Percentiles rank a stretch among this genome's conserved stretches.
phyloP scores from a whole-genome alignment of 371 early-diverging fungal species.

The Circinella umbellata region DNA sequence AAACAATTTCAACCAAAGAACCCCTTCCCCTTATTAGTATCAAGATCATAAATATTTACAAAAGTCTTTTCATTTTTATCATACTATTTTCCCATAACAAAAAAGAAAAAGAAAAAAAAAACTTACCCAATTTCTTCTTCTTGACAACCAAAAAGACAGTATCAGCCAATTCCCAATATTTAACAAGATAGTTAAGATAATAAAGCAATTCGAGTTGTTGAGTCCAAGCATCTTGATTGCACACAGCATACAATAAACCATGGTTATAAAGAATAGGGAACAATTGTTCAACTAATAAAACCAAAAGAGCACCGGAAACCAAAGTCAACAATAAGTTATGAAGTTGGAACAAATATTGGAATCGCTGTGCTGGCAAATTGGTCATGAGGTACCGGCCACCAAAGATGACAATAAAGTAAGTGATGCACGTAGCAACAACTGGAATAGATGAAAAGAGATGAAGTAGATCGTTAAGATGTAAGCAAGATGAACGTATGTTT shows the following conservation, averaged over 20 bases:
- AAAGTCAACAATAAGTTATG: constrained; percentile 79
- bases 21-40: background rate
- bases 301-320: constrained; percentile 64
- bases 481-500: too few species aligned
- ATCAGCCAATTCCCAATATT: constrained; percentile 78
- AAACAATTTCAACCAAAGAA: background rate
- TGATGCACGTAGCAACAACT: constrained; percentile 56
- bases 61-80: background rate
- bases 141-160: constrained; percentile 39
- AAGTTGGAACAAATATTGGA: constrained; percentile 67
- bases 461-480: background rate
- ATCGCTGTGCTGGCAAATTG: constrained; percentile 59
- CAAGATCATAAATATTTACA: background rate
- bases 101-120: too few species aligned
- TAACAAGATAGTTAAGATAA: constrained; percentile 85
- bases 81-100: too few species aligned
- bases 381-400: constrained; percentile 72
- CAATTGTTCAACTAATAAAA: constrained; percentile 73
- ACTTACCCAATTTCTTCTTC: constrained; percentile 42
- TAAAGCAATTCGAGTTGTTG: constrained; percentile 76
- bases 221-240: constrained; percentile 69
- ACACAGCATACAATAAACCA: constrained; percentile 74
- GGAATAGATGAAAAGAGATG: background rate
- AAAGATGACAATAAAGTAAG: constrained; percentile 75
- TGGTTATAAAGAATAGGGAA: constrained; percentile 63